Evolutionary conservation across 164 flowering plant species (phyloP), one percentile per base, ranked within the genome.

Genomic region (Echeveria elegans): DNA sequence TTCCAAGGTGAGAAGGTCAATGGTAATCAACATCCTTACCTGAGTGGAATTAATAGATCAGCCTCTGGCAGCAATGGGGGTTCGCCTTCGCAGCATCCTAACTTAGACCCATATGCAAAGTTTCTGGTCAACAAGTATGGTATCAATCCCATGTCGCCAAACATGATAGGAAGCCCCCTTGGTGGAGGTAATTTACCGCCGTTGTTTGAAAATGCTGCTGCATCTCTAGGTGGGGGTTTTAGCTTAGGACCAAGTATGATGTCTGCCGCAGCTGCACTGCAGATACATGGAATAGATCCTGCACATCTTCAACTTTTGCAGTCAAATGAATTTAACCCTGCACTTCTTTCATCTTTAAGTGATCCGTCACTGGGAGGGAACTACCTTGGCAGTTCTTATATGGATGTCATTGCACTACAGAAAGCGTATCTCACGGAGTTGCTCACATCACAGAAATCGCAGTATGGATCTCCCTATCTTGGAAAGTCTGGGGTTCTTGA

Each of bases 381-480:
- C 38, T 78, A 70, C 43, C 45, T 78, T 74, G 83, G 79, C 14
- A 85, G 72, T 72, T 72, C 85, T 23, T 82, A 85, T 43, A 69
- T 78, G 75, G 88, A 90, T 72, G 70, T 82, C 41, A 70, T 81
- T 67, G 89, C 71, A 19, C 76, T 88, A 56, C 97, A 86, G 68
- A 93, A 86, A 75, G 96, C 94, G 48, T 85, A 93, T 67, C 68
- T 90, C 15, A 89, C 78, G 21, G 66, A 84, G 9, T 69, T 82
- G 68, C 80, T 88, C 41, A 69, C 89, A 18, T 76, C 87, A 34
- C 90, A 86, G 69, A 88, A 89, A 66, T 81, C 96, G 43, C 96
- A 84, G 59, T 82, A 77, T 76, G 83, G 78, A 59, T 67, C 72
- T 11, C 83, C 90, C 0, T 86, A 73, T 65, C 29, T 74, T 24